These are phyloP conservation scores for Gaultheria prostrata DNA, from an alignment of 148 eudicot species.

Conservation along the genomic window DNA sequence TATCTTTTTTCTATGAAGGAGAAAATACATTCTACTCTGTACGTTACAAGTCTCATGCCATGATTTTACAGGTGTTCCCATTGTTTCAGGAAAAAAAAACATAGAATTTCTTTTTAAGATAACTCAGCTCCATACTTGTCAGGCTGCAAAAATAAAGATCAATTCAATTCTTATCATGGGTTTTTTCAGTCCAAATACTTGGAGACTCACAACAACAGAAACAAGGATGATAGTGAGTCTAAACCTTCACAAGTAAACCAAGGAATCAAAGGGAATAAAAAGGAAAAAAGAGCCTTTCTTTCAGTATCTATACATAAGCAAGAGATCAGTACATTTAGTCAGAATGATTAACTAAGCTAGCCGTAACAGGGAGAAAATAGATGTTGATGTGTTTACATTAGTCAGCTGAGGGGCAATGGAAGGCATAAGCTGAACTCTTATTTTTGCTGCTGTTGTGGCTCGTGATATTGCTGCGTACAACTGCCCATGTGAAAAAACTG, in stretches of 20 bases:
- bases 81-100: slow-evolving; percentile 79
- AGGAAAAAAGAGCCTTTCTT: neutral
- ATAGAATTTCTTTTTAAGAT: slow-evolving; percentile 43
- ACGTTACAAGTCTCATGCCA: slow-evolving; percentile 91
- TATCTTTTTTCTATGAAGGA: slow-evolving; percentile 77
- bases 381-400: too few species aligned
- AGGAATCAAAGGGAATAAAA: neutral
- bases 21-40: slow-evolving; percentile 84
- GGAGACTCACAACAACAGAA: neutral
- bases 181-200: neutral
- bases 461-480: too few species aligned
- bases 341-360: too few species aligned
- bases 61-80: slow-evolving; percentile 79
- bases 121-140: slow-evolving; percentile 73
- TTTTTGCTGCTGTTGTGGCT: too few species aligned
- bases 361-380: too few species aligned
- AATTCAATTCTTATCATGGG: neutral
- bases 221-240: neutral
- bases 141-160: slow-evolving; percentile 46
- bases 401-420: too few species aligned
- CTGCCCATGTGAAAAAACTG: too few species aligned
- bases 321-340: too few species aligned
- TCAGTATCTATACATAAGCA: too few species aligned
- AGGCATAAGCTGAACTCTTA: too few species aligned
- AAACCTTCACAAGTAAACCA: neutral